Evolutionary conservation across 768 basidiomycete species (phyloP).

Genomic region (Russula griseocarnosa): DNA sequence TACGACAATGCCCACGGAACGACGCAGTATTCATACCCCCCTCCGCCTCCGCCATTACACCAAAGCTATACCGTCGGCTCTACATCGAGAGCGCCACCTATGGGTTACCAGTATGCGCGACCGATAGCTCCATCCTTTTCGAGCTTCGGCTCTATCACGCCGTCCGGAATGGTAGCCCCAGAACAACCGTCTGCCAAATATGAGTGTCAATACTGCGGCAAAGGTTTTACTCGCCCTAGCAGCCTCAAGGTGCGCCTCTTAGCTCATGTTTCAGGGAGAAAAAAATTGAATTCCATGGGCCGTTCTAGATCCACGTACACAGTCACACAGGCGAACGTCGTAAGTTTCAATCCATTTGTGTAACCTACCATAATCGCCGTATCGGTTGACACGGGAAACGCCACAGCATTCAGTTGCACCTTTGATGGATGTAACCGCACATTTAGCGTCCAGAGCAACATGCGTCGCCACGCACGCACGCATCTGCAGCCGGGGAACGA

Average conservation of each 20-base stretch:
- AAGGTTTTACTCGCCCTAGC: conserved; percentile 77
- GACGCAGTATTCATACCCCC: conserved; percentile 14
- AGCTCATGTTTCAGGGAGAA: conserved; percentile 3
- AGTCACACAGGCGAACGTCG: conserved; percentile 85
- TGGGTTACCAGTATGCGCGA: conserved; percentile 16
- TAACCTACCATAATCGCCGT: conserved; percentile 16
- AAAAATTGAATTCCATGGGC: conserved; percentile 6
- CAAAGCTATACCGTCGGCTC: conserved; percentile 12
- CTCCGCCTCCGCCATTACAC: conserved; percentile 6
- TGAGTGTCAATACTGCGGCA: conserved; percentile 74
- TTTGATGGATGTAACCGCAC: conserved; percentile 71
- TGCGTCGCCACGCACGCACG: conserved; percentile 79
- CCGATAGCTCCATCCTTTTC: conserved; percentile 11
- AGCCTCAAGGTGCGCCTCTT: conserved; percentile 60
- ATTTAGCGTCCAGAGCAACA: conserved; percentile 85
- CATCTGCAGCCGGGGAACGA: conserved; percentile 41
- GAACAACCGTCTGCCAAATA: conserved; percentile 50
- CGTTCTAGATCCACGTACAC: conserved; percentile 68
- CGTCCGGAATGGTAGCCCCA: conserved; percentile 17
- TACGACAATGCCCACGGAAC: conserved; percentile 4
- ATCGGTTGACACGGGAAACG: conserved; percentile 10
- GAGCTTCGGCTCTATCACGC: background rate
- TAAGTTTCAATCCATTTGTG: conserved; percentile 39
- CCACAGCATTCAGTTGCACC: conserved; percentile 68
- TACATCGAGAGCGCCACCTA: background rate